Base-by-base conservation (phyloP, 2,329 filamentous ascomycete genomes). In the Alternaria brassicicola region DNA sequence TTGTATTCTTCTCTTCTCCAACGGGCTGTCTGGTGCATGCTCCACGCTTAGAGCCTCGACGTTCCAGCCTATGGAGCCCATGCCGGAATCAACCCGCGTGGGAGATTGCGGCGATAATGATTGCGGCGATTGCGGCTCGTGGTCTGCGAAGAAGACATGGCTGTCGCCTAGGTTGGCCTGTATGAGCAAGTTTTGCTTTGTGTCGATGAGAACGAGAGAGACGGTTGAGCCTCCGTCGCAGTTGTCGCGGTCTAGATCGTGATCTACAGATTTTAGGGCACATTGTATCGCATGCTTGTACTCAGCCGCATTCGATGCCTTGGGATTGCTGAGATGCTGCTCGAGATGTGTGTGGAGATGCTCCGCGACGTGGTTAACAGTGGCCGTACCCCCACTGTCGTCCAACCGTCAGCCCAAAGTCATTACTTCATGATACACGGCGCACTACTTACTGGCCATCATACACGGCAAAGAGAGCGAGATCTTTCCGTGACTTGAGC, bases 81-180 rank as follows among this genome's bases (percentile, higher is more conserved):
- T 52, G 4, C 45, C 17, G 35, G 56, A 56, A 28, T 64, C 51
- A 7, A 46, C 19, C 8, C 56, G 46, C 2, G 56, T 28, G 36
- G 52, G 56, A 0, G 56, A 55, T 6, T 39, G n/a, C 3, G 58
- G 55, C 6, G 58, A 58, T n/a, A 51, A 25, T 3, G 51, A 54
- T 21, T 58, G 54, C 0, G 55, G 58, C 7, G 55, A 54, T 6
- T 36, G 49, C 7, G 50, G 50, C 10, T 63, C 53, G 21, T 61
- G 61, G 12, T 62, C 57, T 15, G 65, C 67, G 51, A 66, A 64
- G 19, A 66, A 54, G 39, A 63, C 57, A 33, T 71, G 67, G 10
- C 67, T 69, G 51, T 71, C 68, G 21, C 68, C 68, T 2, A 71
- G 38, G 38, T 71, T 62, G 19, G 67, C 67, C 33, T 66, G 62